Evolutionary conservation across 176 grass and related monocot species (phyloP).

Genomic region (Juncus effusus): DNA sequence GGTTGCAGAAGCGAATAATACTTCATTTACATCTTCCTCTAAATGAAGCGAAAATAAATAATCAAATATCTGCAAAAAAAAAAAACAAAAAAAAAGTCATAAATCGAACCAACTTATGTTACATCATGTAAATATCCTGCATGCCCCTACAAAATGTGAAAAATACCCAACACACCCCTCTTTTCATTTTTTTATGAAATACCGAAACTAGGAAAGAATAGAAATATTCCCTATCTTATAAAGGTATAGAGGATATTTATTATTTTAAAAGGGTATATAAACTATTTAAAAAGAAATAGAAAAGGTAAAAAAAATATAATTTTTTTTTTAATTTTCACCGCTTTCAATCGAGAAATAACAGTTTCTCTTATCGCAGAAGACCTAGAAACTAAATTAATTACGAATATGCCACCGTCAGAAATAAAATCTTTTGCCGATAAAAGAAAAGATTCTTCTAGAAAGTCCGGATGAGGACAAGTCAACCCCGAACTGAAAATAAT

Average conservation of each 20-base stretch:
- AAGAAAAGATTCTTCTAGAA: constrained; percentile 88
- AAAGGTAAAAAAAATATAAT: neutral
- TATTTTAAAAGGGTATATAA: too few relatives aligned
- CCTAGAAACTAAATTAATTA: constrained; percentile 79
- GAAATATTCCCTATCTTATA: too few relatives aligned
- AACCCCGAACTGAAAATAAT: constrained; percentile 61
- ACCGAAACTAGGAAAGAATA: neutral
- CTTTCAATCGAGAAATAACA: constrained; percentile 58
- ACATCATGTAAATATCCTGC: neutral
- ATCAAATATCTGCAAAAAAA: constrained; percentile 54
- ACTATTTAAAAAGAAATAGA: too few relatives aligned
- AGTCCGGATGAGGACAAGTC: constrained; percentile 65
- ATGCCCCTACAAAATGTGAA: neutral
- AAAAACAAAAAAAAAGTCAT: neutral
- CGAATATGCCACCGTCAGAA: constrained; percentile 57
- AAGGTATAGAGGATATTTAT: too few relatives aligned
- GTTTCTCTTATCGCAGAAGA: constrained; percentile 56
- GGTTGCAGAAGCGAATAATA: constrained; percentile 53
- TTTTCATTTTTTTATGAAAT: neutral
- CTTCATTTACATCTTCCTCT: constrained; percentile 92
- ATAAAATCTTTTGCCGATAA: constrained; percentile 51
- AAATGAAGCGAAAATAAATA: constrained; percentile 67
- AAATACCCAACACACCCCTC: neutral
- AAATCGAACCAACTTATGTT: neutral
- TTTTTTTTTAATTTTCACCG: constrained; percentile 36